phyloP scores from a whole-genome alignment of 108 stramenopile species.

The Asterionellopsis glacialis region DNA sequence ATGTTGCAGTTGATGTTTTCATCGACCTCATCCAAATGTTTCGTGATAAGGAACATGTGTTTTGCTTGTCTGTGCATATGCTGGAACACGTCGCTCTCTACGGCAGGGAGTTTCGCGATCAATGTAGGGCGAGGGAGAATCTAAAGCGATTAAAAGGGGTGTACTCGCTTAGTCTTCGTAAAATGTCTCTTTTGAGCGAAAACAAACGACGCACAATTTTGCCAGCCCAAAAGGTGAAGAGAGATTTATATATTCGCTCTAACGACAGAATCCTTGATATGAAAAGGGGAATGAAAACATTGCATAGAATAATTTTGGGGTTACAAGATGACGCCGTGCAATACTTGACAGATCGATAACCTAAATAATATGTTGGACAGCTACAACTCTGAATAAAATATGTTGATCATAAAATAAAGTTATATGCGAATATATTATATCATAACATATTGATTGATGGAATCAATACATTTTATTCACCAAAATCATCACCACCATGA shows the following conservation, averaged over 20 bases:
- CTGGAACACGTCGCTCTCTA: conserved; percentile 8
- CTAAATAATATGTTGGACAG: no score
- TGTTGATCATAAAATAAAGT: no score
- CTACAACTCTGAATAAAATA: no score
- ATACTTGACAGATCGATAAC: not conserved
- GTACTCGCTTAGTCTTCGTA: conserved; percentile 1
- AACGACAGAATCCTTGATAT: not conserved
- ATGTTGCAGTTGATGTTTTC: conserved; percentile 45
- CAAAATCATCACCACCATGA: not conserved
- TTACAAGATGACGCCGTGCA: not conserved
- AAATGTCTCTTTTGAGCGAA: not conserved
- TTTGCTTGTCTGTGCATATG: conserved; percentile 34
- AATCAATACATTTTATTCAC: not conserved
- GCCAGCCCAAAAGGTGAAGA: not conserved
- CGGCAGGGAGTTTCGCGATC: not conserved
- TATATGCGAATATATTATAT: no score
- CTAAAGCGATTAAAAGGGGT: conserved; percentile 45
- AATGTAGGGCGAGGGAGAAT: conserved; percentile 29
- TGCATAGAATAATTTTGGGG: not conserved
- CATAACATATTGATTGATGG: no score
- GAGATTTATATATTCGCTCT: not conserved
- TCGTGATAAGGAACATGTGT: conserved; percentile 74
- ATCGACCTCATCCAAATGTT: conserved; percentile 85
- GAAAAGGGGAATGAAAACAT: not conserved
- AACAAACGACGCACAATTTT: not conserved